Conservation (phyloP, 73 alveolate species). For the Tetrahymena malaccensis region DNA sequence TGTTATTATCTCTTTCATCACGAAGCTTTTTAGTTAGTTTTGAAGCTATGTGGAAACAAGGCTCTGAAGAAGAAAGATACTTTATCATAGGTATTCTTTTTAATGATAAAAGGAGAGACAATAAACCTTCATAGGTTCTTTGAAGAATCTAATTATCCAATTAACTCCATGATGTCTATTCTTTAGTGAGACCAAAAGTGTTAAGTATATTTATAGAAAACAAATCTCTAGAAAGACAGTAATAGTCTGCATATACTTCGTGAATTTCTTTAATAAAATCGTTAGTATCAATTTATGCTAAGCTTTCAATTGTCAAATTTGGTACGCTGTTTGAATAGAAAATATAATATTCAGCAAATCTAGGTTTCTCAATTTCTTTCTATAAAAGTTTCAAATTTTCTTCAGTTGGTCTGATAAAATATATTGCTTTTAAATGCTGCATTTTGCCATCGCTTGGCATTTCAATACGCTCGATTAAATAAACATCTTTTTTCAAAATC, state of each 20-base stretch:
- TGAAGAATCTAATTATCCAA: not conserved
- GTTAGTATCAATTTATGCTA: conserved; percentile 31
- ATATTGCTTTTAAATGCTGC: conserved; percentile 28
- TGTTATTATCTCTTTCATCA: conserved; percentile 22
- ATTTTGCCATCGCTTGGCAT: conserved; percentile 1
- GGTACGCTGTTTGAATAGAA: conserved; percentile 14
- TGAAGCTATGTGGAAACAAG: conserved; percentile 23
- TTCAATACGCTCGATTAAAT: conserved; percentile 28
- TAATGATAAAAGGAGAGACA: not conserved
- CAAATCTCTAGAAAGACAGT: conserved; percentile 1
- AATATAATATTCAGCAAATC: conserved; percentile 38
- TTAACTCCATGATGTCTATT: not conserved
- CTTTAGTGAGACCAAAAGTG: conserved; percentile 14
- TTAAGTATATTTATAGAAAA: conserved; percentile 14
- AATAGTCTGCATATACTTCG: conserved; percentile 28
- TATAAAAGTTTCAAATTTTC: conserved; percentile 6
- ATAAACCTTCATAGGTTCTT: conserved; percentile 23
- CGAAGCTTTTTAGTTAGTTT: conserved; percentile 1
- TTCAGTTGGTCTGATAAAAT: not conserved
- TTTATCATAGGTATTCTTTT: conserved; percentile 38
- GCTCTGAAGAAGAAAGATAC: conserved; percentile 25
- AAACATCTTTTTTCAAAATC: conserved; percentile 32
- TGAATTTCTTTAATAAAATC: conserved; percentile 20
- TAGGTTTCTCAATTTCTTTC: conserved; percentile 10
- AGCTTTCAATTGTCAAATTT: conserved; percentile 21